Base-by-base conservation (phyloP, 768 basidiomycete genomes). In the Tylopilus plumbeoviolaceoides region DNA sequence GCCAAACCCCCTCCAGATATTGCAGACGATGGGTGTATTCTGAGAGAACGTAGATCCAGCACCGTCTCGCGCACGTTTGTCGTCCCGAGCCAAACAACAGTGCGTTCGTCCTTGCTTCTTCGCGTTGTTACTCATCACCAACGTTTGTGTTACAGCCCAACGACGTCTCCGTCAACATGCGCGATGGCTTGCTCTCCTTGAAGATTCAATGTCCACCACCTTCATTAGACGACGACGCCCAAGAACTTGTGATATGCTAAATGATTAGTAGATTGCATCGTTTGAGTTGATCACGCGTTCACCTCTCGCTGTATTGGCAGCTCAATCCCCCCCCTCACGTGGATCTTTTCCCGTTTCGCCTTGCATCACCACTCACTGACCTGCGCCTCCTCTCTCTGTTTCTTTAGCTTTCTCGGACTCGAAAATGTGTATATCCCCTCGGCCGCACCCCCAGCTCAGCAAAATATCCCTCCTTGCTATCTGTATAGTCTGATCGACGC, bases 121-220 rank as follows among this genome's bases (percentile, higher is more conserved):
- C 5, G 20, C 12, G 23, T 40, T 18, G n/a, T 35, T 41, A 12
- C 41, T 46, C 50, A 45, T 57, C 54, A 59, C 33, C 41, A 42
- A 51, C 38, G 41, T 31, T 25, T 38, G 51, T 31, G 47, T 55
- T 54, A 46, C 59, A 84, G 84, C 69, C 74, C 60, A 73, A 77
- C 61, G 79, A 87, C 59, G 64, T 87, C 48, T 64, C 72, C 27
- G 81, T 78, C 30, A 69, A 72, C 48, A 76, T 87, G 72, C 75
- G 78, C 57, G 79, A 84, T 62, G 85, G 85, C 33, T 65, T 87
- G 47, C 77, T 87, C 43, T 75, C 74, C 18, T 65, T 87, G 62
- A 80, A 68, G 59, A 76, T 87, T 56, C 67, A 75, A 47, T 75
- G 73, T 55, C 83, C 82, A 8, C 64, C 72, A 18, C 75, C 78